phyloP scores from a whole-genome alignment of 306 rosid genomes.

The Vicia sativa region DNA sequence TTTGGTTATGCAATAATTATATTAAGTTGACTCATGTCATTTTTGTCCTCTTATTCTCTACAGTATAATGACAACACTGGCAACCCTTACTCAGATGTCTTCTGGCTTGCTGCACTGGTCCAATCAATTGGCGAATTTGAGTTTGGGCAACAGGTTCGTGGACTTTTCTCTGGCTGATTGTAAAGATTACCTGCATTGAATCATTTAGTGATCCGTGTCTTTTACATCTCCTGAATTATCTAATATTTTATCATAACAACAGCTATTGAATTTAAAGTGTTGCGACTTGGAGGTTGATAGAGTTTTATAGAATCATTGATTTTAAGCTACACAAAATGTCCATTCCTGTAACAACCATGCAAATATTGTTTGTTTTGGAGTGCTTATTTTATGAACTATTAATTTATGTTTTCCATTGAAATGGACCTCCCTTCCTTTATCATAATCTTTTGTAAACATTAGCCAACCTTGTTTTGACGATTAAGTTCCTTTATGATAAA shows the following conservation, averaged over 20 bases:
- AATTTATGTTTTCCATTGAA: background rate
- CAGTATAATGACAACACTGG: conserved; percentile 97
- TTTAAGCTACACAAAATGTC: conserved; percentile 17
- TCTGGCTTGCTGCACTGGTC: conserved; percentile 93
- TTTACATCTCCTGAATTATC: conserved; percentile 6
- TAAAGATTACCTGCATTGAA: background rate
- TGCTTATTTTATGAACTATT: background rate
- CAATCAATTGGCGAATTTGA: conserved; percentile 94
- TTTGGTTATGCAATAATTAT: conserved; percentile 1
- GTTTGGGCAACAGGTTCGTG: conserved; percentile 90
- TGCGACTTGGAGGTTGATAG: background rate
- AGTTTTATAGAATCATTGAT: conserved; percentile 9
- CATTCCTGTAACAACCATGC: conserved; percentile 12
- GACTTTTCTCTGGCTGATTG: conserved; percentile 28
- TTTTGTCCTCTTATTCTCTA: conserved; percentile 38
- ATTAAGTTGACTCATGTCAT: conserved; percentile 27
- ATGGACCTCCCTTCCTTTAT: conserved; percentile 14
- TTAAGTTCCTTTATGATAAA: conserved; percentile 41
- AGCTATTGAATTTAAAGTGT: conserved; percentile 25
- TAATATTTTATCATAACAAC: conserved; percentile 13
- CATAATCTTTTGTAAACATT: background rate
- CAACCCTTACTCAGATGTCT: conserved; percentile 89
- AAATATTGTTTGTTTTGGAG: conserved; percentile 2
- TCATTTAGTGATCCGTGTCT: conserved; percentile 8
- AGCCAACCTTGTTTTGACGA: conserved; percentile 22